Evolutionary conservation across 305 asterid genomes (phyloP).

Genomic region (Rubia occidens): DNA sequence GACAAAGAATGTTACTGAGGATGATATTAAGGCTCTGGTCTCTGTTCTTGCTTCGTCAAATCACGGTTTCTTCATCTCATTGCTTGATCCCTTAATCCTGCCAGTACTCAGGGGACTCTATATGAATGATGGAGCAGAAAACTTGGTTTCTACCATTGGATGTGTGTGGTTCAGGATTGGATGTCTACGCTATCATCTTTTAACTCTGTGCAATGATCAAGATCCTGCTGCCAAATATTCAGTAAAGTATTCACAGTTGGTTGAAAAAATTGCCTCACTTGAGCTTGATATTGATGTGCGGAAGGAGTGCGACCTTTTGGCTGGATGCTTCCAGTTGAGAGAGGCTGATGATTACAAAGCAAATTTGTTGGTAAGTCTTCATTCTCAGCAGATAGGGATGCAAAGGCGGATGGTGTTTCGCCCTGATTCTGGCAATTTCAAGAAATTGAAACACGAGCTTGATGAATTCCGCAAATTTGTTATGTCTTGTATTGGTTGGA

Average conservation of each 20-base stretch:
- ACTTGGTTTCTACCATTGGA: constrained; percentile 34
- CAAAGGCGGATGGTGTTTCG: constrained; percentile 74
- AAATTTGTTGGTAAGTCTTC: constrained; percentile 49
- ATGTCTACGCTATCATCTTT: constrained; percentile 63
- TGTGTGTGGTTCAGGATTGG: constrained; percentile 58
- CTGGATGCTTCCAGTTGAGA: constrained; percentile 51
- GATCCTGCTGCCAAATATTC: constrained; percentile 78
- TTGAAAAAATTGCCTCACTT: constrained; percentile 61
- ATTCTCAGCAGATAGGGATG: constrained; percentile 45
- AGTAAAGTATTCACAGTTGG: constrained; percentile 50
- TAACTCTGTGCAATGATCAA: constrained; percentile 53
- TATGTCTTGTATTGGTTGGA: constrained; percentile 34
- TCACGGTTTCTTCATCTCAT: constrained; percentile 45
- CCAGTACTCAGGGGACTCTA: constrained; percentile 59
- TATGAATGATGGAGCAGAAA: constrained; percentile 32
- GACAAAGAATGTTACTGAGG: constrained; percentile 25
- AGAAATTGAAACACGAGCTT: constrained; percentile 48
- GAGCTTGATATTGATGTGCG: constrained; percentile 71
- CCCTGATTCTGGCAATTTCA: constrained; percentile 54
- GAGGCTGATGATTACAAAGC: constrained; percentile 34
- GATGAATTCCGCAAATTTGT: constrained; percentile 46
- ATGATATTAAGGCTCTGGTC: constrained; percentile 32
- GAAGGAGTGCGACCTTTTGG: constrained; percentile 52
- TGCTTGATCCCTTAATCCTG: constrained; percentile 45
- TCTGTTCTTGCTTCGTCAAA: constrained; percentile 60